Evolutionary conservation across 1,284 basidiomycete genomes (phyloP), one percentile per base, ranked within the genome.

Genomic region (Rhodofomes roseus): DNA sequence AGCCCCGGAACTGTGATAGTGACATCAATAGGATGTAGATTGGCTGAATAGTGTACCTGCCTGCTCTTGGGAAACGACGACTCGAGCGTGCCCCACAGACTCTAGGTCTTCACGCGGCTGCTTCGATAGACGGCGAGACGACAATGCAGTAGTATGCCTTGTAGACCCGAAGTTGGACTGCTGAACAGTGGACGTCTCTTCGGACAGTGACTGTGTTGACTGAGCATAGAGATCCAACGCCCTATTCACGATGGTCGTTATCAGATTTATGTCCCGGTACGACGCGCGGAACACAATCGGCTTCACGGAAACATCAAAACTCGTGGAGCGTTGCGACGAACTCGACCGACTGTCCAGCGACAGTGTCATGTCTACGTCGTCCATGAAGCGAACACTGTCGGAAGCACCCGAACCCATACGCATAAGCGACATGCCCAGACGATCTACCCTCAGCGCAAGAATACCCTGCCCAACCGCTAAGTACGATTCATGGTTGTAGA

Each of bases 391-490:
- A 48, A 96, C 90, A 44, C 85, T 88, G 63, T 99, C 96, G 2
- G 87, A 80, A 43, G 85, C 81, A 62, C 84, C 57, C 84, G 65
- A n/a, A 40, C 93, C 93, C 95, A 99, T 99, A 27, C 83, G 82
- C 62, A 90, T 87, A 46, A 99, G 81, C 18, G 95, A 98, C 95
- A 99, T 98, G 44, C 96, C 97, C 11, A 98, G 81, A 56, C 84
- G 84, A 60, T 84, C 87, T 41, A 99, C 79, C 58, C 86, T 93
- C 62, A 99, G 76, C 0, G 95, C 93, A 64, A 96, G 71, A 37
- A 96, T 86, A 20, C 89, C 89, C 89, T 95, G 58, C 18, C 51
- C 18, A 16, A 31, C 16, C n/a, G 54, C n/a, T 25, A 0, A 58
- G 23, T 36, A 23, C 31, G 40, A 11, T 14, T 37, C 14, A 29